Evolutionary conservation across 805 yeast genomes (phyloP).

Genomic region (Zygosaccharomyces pseudorouxii): DNA sequence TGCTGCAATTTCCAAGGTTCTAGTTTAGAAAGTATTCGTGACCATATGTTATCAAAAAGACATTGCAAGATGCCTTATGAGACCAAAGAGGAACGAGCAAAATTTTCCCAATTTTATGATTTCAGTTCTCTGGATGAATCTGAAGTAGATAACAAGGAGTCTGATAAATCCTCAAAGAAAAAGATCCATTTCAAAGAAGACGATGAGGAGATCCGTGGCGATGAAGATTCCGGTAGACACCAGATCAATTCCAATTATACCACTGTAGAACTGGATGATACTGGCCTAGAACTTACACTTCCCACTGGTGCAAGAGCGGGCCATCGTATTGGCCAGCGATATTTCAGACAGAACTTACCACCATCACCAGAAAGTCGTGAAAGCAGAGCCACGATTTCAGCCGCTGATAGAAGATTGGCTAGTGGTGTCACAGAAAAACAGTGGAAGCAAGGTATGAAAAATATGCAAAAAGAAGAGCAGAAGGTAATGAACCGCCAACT

Average conservation of each 20-base stretch:
- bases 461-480: slow-evolving; percentile 40
- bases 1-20: slow-evolving; percentile 83
- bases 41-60: slow-evolving; percentile 78
- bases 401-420: slow-evolving; percentile 64
- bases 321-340: slow-evolving; percentile 70
- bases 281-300: slow-evolving; percentile 62
- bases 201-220: slow-evolving; percentile 32
- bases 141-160: slow-evolving; percentile 22
- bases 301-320: slow-evolving; percentile 80
- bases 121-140: slow-evolving; percentile 60
- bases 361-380: slow-evolving; percentile 42
- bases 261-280: slow-evolving; percentile 42
- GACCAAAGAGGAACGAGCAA: slow-evolving; percentile 65
- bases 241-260: slow-evolving; percentile 34
- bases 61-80: slow-evolving; percentile 92
- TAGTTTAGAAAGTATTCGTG: slow-evolving; percentile 78
- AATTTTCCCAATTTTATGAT: slow-evolving; percentile 78
- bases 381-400: slow-evolving; percentile 68
- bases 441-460: slow-evolving; percentile 47
- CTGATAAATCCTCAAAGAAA: slow-evolving; percentile 23
- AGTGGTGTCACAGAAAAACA: slow-evolving; percentile 59
- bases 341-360: slow-evolving; percentile 60
- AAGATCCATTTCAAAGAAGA: slow-evolving; percentile 32
- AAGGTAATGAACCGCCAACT: slow-evolving; percentile 40
- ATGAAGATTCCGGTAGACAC: slow-evolving; percentile 20